A percentile compares a stretch with the other conserved stretches of the same genome.
These are phyloP conservation scores for Mucor ambiguus DNA, from an alignment of 371 early-diverging fungal species.

Conservation along the genomic window DNA sequence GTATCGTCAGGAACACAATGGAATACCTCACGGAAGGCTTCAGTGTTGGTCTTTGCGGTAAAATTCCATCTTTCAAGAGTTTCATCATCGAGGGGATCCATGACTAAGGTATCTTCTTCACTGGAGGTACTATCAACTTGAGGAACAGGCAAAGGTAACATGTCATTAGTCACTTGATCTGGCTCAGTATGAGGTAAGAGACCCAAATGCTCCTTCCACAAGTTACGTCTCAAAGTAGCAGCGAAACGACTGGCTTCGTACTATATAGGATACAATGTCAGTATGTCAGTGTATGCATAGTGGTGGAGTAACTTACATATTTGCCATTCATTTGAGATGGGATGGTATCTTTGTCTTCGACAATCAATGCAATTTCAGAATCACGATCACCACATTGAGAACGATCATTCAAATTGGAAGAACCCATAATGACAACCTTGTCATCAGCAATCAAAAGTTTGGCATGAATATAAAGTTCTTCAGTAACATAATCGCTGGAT, in stretches of 20 bases:
- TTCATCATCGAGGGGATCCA: conserved; percentile 66
- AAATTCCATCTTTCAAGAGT: conserved; percentile 56
- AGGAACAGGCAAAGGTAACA: conserved; percentile 54
- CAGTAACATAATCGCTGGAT: conserved; percentile 67
- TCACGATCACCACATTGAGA: conserved; percentile 91
- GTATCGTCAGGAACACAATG: conserved; percentile 78
- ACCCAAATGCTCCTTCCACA: conserved; percentile 90
- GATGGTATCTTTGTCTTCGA: conserved; percentile 77
- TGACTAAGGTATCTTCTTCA: conserved; percentile 42
- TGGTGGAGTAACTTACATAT: conserved; percentile 42
- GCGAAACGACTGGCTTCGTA: conserved; percentile 70
- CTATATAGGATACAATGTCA: conserved; percentile 24
- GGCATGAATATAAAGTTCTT: conserved; percentile 91
- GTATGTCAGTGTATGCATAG: not conserved
- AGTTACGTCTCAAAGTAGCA: conserved; percentile 70
- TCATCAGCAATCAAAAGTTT: conserved; percentile 94
- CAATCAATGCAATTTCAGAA: conserved; percentile 85
- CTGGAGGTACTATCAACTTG: conserved; percentile 34
- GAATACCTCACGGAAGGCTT: conserved; percentile 72
- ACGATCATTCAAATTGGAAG: conserved; percentile 93
- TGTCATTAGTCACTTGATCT: conserved; percentile 52
- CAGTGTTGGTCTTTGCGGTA: conserved; percentile 64
- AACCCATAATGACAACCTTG: conserved; percentile 80
- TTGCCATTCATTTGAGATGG: conserved; percentile 76
- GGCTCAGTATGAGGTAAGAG: conserved; percentile 53